A percentile compares a stretch with the other conserved stretches of the same genome.
Evolutionary conservation across 345 rosid species (phyloP).

Genomic region (Gossypium herbaceum): DNA sequence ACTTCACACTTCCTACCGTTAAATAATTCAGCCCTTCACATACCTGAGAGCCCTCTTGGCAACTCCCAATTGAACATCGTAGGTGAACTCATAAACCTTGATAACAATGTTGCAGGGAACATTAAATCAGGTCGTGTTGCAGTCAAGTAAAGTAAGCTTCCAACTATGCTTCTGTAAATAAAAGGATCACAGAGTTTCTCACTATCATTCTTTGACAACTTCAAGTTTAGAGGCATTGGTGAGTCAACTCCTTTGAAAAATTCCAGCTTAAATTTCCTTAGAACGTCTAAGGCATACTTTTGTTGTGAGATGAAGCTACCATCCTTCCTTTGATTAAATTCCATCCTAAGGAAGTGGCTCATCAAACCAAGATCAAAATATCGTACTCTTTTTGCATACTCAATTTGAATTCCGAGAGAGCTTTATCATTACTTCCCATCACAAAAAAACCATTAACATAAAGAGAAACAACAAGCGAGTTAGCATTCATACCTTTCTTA

Average conservation of each 20-base stretch:
- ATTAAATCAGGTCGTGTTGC: too few species aligned
- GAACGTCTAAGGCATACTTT: neutral
- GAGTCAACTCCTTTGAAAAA: too few species aligned
- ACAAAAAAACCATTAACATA: neutral
- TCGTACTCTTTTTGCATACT: neutral
- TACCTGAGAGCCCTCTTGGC: neutral
- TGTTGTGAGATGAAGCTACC: neutral
- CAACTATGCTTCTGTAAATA: too few species aligned
- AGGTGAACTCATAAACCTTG: too few species aligned
- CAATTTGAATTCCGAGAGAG: neutral
- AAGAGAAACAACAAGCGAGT: neutral
- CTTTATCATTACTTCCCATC: neutral
- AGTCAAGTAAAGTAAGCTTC: too few species aligned
- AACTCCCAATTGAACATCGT: too few species aligned
- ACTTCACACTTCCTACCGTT: neutral
- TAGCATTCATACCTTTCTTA: neutral
- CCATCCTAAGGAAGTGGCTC: too few species aligned
- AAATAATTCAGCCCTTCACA: neutral
- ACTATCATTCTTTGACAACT: too few species aligned
- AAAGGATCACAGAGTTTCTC: too few species aligned
- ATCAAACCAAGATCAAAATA: neutral
- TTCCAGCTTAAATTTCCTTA: neutral
- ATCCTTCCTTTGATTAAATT: too few species aligned
- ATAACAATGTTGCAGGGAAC: too few species aligned
- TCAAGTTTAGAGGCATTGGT: too few species aligned